Evolutionary conservation across 352 stramenopile genomes (phyloP), one percentile per base, ranked within the genome.

Genomic region (Pythium sp.): DNA sequence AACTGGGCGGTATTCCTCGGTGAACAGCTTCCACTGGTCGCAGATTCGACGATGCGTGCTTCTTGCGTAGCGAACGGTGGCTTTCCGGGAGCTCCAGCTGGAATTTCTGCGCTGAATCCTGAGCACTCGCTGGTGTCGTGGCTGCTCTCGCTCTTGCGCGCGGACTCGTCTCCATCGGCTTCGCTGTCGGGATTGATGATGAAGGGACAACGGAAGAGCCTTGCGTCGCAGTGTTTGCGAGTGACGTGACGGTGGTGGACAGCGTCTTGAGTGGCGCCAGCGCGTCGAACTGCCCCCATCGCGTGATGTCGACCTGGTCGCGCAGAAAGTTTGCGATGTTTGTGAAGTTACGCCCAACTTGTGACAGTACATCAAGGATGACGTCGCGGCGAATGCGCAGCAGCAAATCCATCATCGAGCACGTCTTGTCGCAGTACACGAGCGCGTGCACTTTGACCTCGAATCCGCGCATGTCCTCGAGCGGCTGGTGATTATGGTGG

Each of bases 341-440:
- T 58, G 84, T 90, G 64, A 95, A 95, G 68, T 95, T 94, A 20
- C 87, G 82, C 1, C 87, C 87, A 3, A 94, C 87, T 67, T 95
- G 87, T 3, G 86, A 93, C 5, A 95, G 74, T 26, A 95, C 79
- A 62, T 95, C 86, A 12, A 95, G 71, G 14, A 95, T 75, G 30
- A 95, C 89, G 47, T 95, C 87, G 0, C 86, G 81, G 3, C 86
- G 86, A 38, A 95, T 88, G 20, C 87, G 81, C 41, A 94, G 69
- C 1, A 93, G 34, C 11, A 95, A 70, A 58, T 95, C 86, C 34
- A 80, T 57, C 5, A 91, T 60, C n/a, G 86, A 91, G 49, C 87
- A 95, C 32, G 84, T 91, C 72, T 95, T 95, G 70, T 95, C 85
- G 53, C 82, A 91, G 71, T 95, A 95, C 57, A 95, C 87, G 34